phyloP scores from a whole-genome alignment of 2,329 filamentous ascomycete species.

The Verticillium klebahnii region DNA sequence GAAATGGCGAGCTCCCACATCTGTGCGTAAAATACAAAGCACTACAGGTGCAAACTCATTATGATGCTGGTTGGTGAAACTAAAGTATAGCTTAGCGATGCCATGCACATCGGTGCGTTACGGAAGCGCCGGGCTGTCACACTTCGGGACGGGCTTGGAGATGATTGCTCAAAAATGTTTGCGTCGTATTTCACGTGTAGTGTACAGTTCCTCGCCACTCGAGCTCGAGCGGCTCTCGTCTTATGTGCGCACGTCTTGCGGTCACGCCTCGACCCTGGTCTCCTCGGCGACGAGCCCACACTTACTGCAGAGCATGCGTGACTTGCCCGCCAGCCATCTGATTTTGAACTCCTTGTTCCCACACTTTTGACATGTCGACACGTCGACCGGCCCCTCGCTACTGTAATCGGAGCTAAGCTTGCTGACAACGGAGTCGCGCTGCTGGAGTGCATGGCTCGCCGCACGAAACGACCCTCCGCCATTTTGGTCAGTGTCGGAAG shows the following conservation, averaged over 20 bases:
- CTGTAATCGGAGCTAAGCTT: constrained; percentile 46
- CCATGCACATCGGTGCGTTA: neutral
- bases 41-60: too few species aligned
- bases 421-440: constrained; percentile 43
- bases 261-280: constrained; percentile 1
- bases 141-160: neutral
- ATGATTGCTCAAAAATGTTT: neutral
- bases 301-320: constrained; percentile 56
- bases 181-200: neutral
- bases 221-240: neutral
- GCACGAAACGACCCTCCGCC: neutral
- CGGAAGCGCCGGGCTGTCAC: neutral
- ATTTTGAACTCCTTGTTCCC: constrained; percentile 58
- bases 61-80: too few species aligned
- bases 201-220: neutral
- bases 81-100: too few species aligned
- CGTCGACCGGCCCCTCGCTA: constrained; percentile 35
- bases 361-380: constrained; percentile 54
- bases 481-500: neutral
- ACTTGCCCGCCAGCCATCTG: constrained; percentile 47
- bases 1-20: too few species aligned
- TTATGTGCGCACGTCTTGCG: neutral
- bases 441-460: constrained; percentile 8
- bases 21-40: too few species aligned
- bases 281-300: constrained; percentile 35